Evolutionary conservation across 202 grass and related monocot genomes (phyloP), one percentile per base, ranked within the genome.

Genomic region (Digitaria exilis): DNA sequence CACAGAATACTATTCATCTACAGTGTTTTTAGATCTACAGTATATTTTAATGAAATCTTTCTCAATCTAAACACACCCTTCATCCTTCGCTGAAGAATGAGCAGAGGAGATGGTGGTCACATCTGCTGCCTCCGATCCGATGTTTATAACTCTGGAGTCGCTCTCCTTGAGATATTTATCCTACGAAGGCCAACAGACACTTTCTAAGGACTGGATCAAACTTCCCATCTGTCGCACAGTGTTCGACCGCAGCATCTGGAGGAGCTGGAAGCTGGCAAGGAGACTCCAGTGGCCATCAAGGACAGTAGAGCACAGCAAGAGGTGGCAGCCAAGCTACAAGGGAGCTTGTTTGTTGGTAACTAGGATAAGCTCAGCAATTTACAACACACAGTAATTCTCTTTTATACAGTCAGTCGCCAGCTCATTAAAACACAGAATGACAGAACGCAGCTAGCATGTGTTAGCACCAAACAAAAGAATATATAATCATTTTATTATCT

Each of bases 181-280:
- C 24, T 72, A 1, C 82, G 3, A 21, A 87, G 54, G 19, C 85
- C 79, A 8, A 82, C 72, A 0, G 55, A 82, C 21, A 77, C n/a
- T 87, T 72, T 87, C 82, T 17, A 71, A 82, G 18, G 79, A 87
- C 6, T 54, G 25, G 18, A 2, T 87, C 19, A 63, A 78, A 78
- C 29, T 70, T 77, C 42, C 51, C 62, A 26, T 4, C 4, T 78
- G 11, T 4, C 50, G 12, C 39, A 69, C 9, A 71, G 78, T 7
- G 30, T 78, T 17, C 54, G 78, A 19, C 54, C 65, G 0, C n/a
- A 61, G 3, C 64, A 77, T 2, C 21, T 60, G 0, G 8, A 39
- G 10, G 82, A 84, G 42, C 32, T 28, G 29, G 3, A 69, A 1
- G 12, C 75, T 4, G 0, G 2, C 58, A 0, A 42, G 14, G 70